Evolutionary conservation across 2,329 filamentous ascomycete species (phyloP), one percentile per base, ranked within the genome.

Genomic region (Leptosphaerulina australis): DNA sequence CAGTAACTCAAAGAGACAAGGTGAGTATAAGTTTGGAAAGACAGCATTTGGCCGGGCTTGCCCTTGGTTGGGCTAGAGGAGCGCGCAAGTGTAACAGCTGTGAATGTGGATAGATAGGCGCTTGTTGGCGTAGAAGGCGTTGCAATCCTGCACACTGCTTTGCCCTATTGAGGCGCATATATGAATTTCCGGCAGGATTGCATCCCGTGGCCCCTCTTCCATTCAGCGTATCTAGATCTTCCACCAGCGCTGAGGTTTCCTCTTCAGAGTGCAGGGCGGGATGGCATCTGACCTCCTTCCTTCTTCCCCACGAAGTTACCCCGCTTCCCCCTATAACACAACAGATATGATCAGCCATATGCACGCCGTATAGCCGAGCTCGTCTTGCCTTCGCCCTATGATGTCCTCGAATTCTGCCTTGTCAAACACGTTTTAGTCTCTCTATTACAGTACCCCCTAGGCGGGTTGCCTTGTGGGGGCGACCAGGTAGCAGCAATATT

Each of bases 241-340:
- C 12, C 5, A 12, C 31, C 30, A n/a, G n/a, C n/a, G n/a, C n/a
- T n/a, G n/a, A n/a, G n/a, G n/a, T n/a, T 41, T 41, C 30, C 36
- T 51, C 24, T 24, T 37, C 44, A 8, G 37, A 40, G 43, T 28
- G 48, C 48, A 43, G 48, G 46, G 48, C 48, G 48, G 48, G 46
- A 6, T 18, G 11, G 31, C 44, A 44, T 24, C 25, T 53, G 50
- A 35, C 34, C 14, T 8, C 21, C 11, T 15, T 39, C 47, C 33
- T 41, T 43, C 40, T 36, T 41, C 48, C 48, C 48, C 48, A 46
- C 48, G 41, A 8, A 10, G 31, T 6, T 51, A 51, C 48, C 48
- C 48, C 48, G 41, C 48, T 46, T 40, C 35, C 36, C 25, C 25
- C 48, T 43, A 53, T 47, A 53, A 25, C 29, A 35, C 29, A 31